phyloP scores from a whole-genome alignment of 2,329 filamentous ascomycete genomes.

The Talaromyces verruculosus region DNA sequence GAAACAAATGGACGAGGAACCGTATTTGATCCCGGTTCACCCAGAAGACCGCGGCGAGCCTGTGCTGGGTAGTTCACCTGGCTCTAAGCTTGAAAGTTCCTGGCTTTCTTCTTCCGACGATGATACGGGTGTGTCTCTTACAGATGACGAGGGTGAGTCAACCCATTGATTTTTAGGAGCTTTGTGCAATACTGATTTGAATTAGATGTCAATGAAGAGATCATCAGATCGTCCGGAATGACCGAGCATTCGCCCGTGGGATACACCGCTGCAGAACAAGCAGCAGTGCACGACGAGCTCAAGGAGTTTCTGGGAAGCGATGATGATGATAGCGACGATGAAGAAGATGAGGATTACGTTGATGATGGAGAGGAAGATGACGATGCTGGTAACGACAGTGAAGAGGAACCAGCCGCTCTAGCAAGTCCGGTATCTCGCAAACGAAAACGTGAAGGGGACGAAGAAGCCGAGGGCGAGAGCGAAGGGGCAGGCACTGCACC shows the following conservation, averaged over 20 bases:
- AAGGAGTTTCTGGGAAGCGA: conserved; percentile 65
- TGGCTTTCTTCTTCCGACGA: conserved; percentile 49
- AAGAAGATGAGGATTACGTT: conserved; percentile 37
- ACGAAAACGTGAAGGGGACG: conserved; percentile 37
- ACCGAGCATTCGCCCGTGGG: conserved; percentile 53
- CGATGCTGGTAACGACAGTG: neutral
- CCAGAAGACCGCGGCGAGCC: conserved; percentile 61
- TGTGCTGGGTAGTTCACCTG: conserved; percentile 35
- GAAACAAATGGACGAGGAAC: conserved; percentile 73
- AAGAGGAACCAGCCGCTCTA: neutral
- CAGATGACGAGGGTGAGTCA: conserved; percentile 43
- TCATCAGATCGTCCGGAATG: conserved; percentile 53
- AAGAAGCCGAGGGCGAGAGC: conserved; percentile 24
- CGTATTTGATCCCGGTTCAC: conserved; percentile 75
- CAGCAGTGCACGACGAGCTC: conserved; percentile 67
- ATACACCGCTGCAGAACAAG: conserved; percentile 64
- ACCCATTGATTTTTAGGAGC: neutral
- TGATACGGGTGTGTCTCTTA: conserved; percentile 49
- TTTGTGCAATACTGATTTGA: neutral
- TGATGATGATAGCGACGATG: conserved; percentile 52
- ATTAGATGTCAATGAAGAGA: conserved; percentile 46
- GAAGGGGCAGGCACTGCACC: conserved; percentile 35
- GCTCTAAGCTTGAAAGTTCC: conserved; percentile 46
- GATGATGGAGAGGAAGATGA: conserved; percentile 11
- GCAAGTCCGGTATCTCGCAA: conserved; percentile 22